A percentile compares a stretch with the other conserved stretches of the same genome.
Evolutionary conservation across 2,329 filamentous ascomycete genomes (phyloP).

Genomic region (Emericellopsis atlantica): DNA sequence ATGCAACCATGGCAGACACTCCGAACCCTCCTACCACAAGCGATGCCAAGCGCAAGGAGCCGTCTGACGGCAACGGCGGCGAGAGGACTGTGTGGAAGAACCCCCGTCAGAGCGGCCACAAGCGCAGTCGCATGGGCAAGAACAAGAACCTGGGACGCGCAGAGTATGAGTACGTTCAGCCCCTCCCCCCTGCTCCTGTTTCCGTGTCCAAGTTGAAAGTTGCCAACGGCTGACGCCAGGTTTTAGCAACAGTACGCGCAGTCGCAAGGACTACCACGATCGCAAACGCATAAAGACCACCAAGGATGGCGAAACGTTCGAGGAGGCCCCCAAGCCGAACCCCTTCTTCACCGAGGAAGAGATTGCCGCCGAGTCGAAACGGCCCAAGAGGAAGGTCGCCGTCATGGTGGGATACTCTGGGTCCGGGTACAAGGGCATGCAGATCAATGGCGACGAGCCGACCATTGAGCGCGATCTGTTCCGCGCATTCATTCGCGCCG

Average conservation of each 20-base stretch:
- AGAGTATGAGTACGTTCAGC: conserved; percentile 6
- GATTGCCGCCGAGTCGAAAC: conserved; percentile 74
- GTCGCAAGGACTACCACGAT: conserved; percentile 20
- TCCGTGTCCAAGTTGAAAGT: conserved; percentile 5
- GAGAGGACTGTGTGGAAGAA: background rate
- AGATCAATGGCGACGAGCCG: conserved; percentile 71
- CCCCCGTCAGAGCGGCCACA: conserved; percentile 2
- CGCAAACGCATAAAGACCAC: conserved; percentile 27
- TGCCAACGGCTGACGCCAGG: conserved; percentile 10
- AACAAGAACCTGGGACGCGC: conserved; percentile 14
- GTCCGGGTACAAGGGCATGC: conserved; percentile 95
- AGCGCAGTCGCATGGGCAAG: conserved; percentile 1
- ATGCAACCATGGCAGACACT: conserved; percentile 5
- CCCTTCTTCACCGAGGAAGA: conserved; percentile 56
- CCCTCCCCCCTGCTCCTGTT: background rate
- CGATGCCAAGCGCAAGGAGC: background rate
- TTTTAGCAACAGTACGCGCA: background rate
- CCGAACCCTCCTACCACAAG: conserved; percentile 1
- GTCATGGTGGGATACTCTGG: conserved; percentile 93
- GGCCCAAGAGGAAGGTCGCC: conserved; percentile 91
- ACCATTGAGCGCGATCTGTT: conserved; percentile 97
- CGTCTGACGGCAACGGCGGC: background rate
- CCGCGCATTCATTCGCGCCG: conserved; percentile 76
- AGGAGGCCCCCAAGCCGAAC: conserved; percentile 21
- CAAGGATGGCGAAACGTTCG: conserved; percentile 18